Evolutionary conservation across 1,284 basidiomycete genomes (phyloP), one percentile per base, ranked within the genome.

Genomic region (Spongispora temasekensis): DNA sequence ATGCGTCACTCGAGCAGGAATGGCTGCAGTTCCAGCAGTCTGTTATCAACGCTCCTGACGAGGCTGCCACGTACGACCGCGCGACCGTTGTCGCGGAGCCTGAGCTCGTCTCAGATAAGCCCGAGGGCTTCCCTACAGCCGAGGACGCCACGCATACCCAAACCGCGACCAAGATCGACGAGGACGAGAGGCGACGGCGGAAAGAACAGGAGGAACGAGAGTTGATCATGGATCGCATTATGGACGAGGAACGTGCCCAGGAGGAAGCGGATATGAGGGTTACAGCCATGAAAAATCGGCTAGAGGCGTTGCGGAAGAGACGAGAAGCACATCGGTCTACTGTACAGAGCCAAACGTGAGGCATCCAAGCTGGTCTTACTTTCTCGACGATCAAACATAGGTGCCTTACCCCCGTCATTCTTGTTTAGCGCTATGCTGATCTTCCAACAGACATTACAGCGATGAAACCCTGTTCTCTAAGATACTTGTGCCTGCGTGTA

Each of bases 241-340:
- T 91, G 67, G 90, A 93, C 46, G 91, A 93, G 76, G 91, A 93
- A 71, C 80, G 85, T 58, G 88, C 86, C 25, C 91, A 93, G 77
- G 91, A 93, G 71, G 91, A 93, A 71, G 91, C 90, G 15, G 91
- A 93, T 71, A 86, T 86, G 76, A 85, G 84, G 60, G 90, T 93
- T 5, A 72, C 73, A 12, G 65, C 80, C 52, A 80, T 93, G 76
- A 92, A 88, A 76, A 83, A 76, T 37, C 81, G 80, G 65, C 69
- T 93, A 40, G 88, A 89, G 56, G 79, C 83, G 6, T 72, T 91
- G 65, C 85, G 83, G 68, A 79, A 78, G 70, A 83, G 78, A 70
- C 78, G 88, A 50, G 81, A 82, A 67, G 77, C 77, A 27, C 78
- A 77, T 50, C 72, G 70, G 59, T 58, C 61, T 4, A 62, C 68